A percentile compares a stretch with the other conserved stretches of the same genome.
These are phyloP conservation scores for Pichia kluyveri DNA, from an alignment of 805 yeast species.

Conservation along the genomic window DNA sequence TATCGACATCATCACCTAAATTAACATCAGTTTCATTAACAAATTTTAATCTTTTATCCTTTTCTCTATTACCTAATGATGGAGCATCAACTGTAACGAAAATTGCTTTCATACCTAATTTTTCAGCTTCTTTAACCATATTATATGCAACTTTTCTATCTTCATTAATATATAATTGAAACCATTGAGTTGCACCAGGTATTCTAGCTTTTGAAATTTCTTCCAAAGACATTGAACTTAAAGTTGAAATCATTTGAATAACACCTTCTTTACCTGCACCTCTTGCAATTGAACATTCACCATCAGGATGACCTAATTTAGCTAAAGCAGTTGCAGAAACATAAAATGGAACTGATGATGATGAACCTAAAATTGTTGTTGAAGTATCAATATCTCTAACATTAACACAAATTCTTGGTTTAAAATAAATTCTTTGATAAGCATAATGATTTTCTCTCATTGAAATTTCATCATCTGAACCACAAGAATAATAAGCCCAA, in stretches of 20 bases:
- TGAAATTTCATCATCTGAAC: conserved; percentile 88
- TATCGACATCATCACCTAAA: conserved; percentile 41
- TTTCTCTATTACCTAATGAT: conserved; percentile 82
- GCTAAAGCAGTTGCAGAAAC: conserved; percentile 90
- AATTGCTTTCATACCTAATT: conserved; percentile 68
- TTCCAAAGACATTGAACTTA: conserved; percentile 81
- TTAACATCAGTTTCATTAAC: conserved; percentile 37
- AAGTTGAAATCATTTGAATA: conserved; percentile 87
- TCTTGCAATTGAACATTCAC: conserved; percentile 78
- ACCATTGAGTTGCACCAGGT: conserved; percentile 74
- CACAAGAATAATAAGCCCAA: conserved; percentile 90
- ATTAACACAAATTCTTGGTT: conserved; percentile 75
- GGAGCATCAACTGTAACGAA: conserved; percentile 94
- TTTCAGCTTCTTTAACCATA: conserved; percentile 63
- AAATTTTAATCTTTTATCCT: conserved; percentile 29
- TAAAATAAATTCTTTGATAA: conserved; percentile 79
- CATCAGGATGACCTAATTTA: conserved; percentile 86
- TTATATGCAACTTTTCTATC: conserved; percentile 57
- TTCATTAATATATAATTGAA: conserved; percentile 75
- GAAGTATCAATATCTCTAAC: conserved; percentile 64
- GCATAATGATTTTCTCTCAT: conserved; percentile 86
- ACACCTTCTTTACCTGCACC: conserved; percentile 67
- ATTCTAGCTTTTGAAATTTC: conserved; percentile 69
- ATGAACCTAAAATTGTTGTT: conserved; percentile 68
- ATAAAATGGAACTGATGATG: conserved; percentile 71